Evolutionary conservation across 2,329 filamentous ascomycete species (phyloP), one percentile per base, ranked within the genome.

Genomic region (Colletotrichum eleusines): DNA sequence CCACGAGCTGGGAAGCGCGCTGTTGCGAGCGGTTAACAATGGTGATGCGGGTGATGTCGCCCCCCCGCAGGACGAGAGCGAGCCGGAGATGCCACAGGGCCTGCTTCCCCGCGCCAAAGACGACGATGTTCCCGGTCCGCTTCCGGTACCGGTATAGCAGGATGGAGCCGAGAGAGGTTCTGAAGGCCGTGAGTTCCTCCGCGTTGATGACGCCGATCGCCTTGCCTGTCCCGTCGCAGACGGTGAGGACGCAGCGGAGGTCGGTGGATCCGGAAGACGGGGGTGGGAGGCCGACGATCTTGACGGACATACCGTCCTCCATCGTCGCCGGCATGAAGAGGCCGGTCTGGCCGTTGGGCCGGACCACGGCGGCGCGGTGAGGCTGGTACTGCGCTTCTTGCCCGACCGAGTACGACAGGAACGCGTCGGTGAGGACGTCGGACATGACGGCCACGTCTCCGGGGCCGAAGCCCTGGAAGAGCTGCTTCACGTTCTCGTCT

Each of bases 291-390:
- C 80, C 69, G 51, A 92, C 86, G 51, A 92, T 88, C 77, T 92
- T 92, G 73, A 92, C 87, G 7, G 90, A 90, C 23, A 90, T 82
- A 3, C 87, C 85, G 50, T 85, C 84, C 38, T 87, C 85, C 18
- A 87, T 88, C 48, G 84, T 89, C 16, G 89, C 89, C 2, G 91
- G 90, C 89, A 92, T 91, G 79, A 92, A 91, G 12, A 92, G 81
- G 4, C 89, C 91, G 1, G 87, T 89, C 40, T 86, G 85, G 4
- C 89, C 89, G 83, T 90, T 86, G 62, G 85, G 86, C 16, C 88
- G 86, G 63, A 87, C 88, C 63, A 92, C 84, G 2, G 86, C 83
- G 1, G 89, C 91, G 50, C 89, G 84, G 67, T 87, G 84, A 0
- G 90, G 90, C 72, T 92, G 90, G 72, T 88, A 90, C 44, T 87